Percentiles rank a stretch among this genome's conserved stretches.
These are phyloP conservation scores for Mycosphaerella sp. DNA, from an alignment of 2,329 filamentous ascomycete genomes.

Conservation along the genomic window DNA sequence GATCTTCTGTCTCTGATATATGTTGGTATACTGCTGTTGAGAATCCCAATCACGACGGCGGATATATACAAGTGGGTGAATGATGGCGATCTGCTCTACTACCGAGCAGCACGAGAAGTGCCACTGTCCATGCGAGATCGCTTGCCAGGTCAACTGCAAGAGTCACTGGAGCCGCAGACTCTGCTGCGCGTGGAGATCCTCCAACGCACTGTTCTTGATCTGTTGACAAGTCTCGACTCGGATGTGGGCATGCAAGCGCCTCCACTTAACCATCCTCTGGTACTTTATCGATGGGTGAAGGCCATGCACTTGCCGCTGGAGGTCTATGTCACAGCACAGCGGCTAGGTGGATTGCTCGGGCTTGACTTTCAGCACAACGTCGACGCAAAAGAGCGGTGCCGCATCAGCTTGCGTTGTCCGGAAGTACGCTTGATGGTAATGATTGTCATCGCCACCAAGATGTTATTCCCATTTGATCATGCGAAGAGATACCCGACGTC, in stretches of 20 bases:
- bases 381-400: constrained; percentile 29
- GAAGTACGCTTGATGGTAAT: constrained; percentile 67
- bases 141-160: constrained; percentile 56
- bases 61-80: constrained; percentile 65
- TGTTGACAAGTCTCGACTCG: constrained; percentile 57
- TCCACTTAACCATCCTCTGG: constrained; percentile 60
- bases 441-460: constrained; percentile 68
- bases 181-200: constrained; percentile 51
- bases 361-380: constrained; percentile 51
- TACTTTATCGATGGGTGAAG: constrained; percentile 64
- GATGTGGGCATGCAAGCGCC: constrained; percentile 69
- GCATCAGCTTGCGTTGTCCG: constrained; percentile 55
- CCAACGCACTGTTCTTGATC: constrained; percentile 56
- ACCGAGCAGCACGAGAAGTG: constrained; percentile 53
- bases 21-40: constrained; percentile 66
- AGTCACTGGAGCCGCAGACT: constrained; percentile 49
- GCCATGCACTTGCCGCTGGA: constrained; percentile 70
- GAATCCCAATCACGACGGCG: constrained; percentile 66
- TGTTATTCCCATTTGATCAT: constrained; percentile 68
- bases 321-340: constrained; percentile 53
- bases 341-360: constrained; percentile 47
- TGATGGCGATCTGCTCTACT: constrained; percentile 63
- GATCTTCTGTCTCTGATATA: constrained; percentile 77
- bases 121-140: constrained; percentile 60
- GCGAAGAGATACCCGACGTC: constrained; percentile 46